Base-by-base conservation (phyloP, 169 alveolate species). In the Plasmodium berghei region DNA sequence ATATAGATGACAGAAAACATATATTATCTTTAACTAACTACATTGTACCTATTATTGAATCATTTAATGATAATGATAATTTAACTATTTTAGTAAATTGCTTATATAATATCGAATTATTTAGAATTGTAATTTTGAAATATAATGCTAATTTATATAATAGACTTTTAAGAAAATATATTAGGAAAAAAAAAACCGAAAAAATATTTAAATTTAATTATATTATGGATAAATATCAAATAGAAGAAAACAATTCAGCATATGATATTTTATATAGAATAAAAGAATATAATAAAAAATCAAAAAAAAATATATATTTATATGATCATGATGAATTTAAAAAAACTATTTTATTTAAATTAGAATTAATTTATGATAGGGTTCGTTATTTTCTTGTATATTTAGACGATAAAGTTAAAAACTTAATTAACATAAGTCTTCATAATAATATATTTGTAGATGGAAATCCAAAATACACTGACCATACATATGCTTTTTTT, bases 41-140 rank as follows among this genome's bases (percentile, higher is more conserved):
- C 48, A 80, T 80, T 58, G 72, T 80, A 26, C 90, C 90, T 5
- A 48, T 80, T 70, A 85, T 80, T 8, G 90, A 80, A 14, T 80
- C 90, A 20, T 80, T 52, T 18, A 66, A 80, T 48, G 90, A 80
- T 54, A 66, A 67, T 80, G 90, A 80, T 20, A 80, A 80, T 80
- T 61, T 80, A 5, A 45, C 90, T 5, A 80, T 80, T 34, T 70
- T 80, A 14, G 90, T 80, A 9, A 80, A 66, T n/a, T 66, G 85
- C 20, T 49, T 80, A 45, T 80, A 80, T 40, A 80, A 80, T 52
- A 67, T 80, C 52, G 90, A 80, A 26, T 52, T 80, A 9, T 80
- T 80, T 59, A 80, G 56, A 80, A 66, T 80, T 42, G 45, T 67
- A 48, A 71, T 80, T 70, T 48, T 80, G 48, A 80, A 26, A 48